Conservation (phyloP, 169 alveolate species). For the Amoebophrya sp. region DNA sequence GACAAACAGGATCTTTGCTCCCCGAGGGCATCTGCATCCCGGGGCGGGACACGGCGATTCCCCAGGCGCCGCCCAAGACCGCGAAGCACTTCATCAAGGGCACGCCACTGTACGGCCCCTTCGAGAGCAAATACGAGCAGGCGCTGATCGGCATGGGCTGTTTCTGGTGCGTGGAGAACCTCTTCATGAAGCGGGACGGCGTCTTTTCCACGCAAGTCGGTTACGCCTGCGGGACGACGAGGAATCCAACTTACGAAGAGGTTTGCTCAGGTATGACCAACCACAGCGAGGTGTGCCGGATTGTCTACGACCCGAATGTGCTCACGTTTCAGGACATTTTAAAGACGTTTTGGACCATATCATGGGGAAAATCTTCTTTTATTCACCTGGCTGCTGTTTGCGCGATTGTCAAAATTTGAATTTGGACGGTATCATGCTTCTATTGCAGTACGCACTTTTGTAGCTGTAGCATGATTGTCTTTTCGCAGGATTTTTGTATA, state of each 20-base stretch:
- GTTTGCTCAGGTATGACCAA: constrained; percentile 56
- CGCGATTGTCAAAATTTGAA: no score
- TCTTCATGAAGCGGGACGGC: constrained; percentile 52
- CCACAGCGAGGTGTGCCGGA: constrained; percentile 58
- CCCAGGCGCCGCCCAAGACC: background rate
- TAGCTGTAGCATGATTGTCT: no score
- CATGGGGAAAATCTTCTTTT: no score
- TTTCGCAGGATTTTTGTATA: no score
- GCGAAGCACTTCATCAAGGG: constrained; percentile 27
- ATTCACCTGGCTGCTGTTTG: no score
- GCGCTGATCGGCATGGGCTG: constrained; percentile 64
- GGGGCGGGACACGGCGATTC: background rate
- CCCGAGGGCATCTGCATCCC: background rate
- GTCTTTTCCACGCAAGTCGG: constrained; percentile 52
- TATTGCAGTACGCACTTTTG: no score
- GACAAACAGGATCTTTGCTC: background rate
- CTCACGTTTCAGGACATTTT: constrained; percentile 47
- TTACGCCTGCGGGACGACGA: constrained; percentile 54
- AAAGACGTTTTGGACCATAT: constrained; percentile 44
- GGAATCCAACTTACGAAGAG: constrained; percentile 54
- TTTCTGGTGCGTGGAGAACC: constrained; percentile 59
- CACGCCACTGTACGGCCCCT: constrained; percentile 33
- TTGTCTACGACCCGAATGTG: constrained; percentile 44
- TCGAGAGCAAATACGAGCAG: background rate
- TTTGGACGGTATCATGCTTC: no score